A percentile compares a stretch with the other conserved stretches of the same genome.
Conservation (phyloP, 257 asterid species). For the Solanum piurae region DNA sequence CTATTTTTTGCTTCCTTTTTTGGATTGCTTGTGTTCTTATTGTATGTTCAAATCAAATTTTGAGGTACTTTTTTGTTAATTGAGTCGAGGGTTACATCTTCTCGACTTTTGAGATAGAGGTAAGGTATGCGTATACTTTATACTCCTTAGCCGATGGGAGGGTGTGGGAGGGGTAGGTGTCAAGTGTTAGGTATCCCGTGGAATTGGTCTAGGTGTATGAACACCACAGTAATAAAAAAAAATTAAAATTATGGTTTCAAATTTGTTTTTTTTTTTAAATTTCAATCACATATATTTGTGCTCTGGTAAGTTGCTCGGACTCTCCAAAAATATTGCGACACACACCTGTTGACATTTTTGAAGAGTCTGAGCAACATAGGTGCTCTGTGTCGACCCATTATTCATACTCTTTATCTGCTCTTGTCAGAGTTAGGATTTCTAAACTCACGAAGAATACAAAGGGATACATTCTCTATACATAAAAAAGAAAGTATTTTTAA, state of each 20-base stretch:
- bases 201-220: neutral
- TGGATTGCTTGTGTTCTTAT: neutral
- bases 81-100: neutral
- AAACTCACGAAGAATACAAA: neutral
- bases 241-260: neutral
- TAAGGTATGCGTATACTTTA: neutral
- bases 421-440: neutral
- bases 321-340: too few relatives aligned
- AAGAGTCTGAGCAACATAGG: neutral
- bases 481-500: neutral
- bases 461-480: neutral
- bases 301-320: too few relatives aligned
- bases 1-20: neutral
- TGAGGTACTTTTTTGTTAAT: neutral
- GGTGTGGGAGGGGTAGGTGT: neutral
- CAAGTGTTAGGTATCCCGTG: neutral
- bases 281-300: neutral
- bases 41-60: neutral
- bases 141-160: neutral
- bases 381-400: neutral
- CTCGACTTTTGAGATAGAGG: neutral
- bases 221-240: neutral
- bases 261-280: too few relatives aligned
- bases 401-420: neutral
- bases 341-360: neutral